A percentile compares a stretch with the other conserved stretches of the same genome.
Evolutionary conservation across 768 basidiomycete species (phyloP).

Genomic region (Hygrocybe punicea): DNA sequence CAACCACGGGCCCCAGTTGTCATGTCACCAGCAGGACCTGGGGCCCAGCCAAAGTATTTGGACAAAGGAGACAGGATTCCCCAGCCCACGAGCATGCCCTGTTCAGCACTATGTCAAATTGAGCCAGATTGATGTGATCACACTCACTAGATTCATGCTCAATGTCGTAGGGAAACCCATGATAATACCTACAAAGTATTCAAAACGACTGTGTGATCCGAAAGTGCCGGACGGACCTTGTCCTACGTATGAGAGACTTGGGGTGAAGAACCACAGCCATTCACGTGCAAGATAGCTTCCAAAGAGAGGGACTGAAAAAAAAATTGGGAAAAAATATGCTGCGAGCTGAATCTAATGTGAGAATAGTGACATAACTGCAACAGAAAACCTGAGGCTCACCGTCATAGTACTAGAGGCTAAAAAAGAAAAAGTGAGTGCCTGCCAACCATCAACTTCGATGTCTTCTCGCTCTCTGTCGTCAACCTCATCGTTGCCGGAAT

Average conservation of each 20-base stretch:
- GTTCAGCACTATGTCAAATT: conserved; percentile 8
- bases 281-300: conserved; percentile 76
- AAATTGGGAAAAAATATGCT: conserved; percentile 85
- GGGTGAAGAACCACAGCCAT: conserved; percentile 94
- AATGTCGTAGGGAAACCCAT: conserved; percentile 96
- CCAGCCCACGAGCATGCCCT: conserved; percentile 99
- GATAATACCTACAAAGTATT: conserved; percentile 64
- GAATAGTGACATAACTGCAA: conserved; percentile 4
- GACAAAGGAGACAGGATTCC: conserved; percentile 86
- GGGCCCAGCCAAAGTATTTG: conserved; percentile 84
- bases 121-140: not conserved
- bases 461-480: conserved; percentile 45
- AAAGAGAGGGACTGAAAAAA: conserved; percentile 85
- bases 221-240: conserved; percentile 54
- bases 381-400: conserved; percentile 41
- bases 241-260: conserved; percentile 87
- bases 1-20: conserved; percentile 86
- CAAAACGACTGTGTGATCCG: not conserved
- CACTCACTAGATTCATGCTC: conserved; percentile 81
- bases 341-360: conserved; percentile 51
- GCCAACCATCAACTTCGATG: conserved; percentile 71
- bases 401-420: conserved; percentile 69
- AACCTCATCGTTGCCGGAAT: conserved; percentile 21
- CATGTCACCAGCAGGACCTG: conserved; percentile 87
- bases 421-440: conserved; percentile 75